These are phyloP conservation scores for Trametes hirsuta DNA, from an alignment of 1,284 basidiomycete species.

Conservation along the genomic window DNA sequence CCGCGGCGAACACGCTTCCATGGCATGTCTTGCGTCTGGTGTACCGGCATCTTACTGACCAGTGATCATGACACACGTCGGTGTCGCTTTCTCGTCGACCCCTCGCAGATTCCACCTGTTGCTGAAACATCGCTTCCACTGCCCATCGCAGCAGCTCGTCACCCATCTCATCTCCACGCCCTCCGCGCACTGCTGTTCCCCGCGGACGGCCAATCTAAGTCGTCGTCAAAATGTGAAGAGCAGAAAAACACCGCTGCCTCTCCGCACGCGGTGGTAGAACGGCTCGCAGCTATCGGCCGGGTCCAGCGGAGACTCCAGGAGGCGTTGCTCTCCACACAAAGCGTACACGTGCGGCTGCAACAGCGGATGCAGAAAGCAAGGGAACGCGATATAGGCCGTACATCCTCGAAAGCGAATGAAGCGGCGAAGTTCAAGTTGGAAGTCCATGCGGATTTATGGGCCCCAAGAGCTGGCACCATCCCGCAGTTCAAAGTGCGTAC, in stretches of 20 bases:
- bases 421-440: neutral
- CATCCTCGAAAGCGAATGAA: neutral
- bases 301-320: slow-evolving; percentile 17
- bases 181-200: slow-evolving; percentile 24
- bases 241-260: neutral
- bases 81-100: neutral
- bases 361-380: slow-evolving; percentile 10
- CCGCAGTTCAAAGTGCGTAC: slow-evolving; percentile 10
- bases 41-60: neutral
- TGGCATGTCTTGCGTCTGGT: too few species aligned
- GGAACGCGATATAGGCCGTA: neutral
- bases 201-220: neutral
- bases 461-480: neutral
- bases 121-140: slow-evolving; percentile 35
- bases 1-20: neutral
- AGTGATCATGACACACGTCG: neutral
- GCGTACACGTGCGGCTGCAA: slow-evolving; percentile 14
- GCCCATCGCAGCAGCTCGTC: slow-evolving; percentile 52
- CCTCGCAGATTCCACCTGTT: slow-evolving; percentile 8
- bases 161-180: slow-evolving; percentile 39
- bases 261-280: slow-evolving; percentile 21
- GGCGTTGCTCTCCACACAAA: slow-evolving; percentile 17
- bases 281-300: slow-evolving; percentile 17
- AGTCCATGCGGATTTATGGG: slow-evolving; percentile 18
- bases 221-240: neutral